Conservation (phyloP, 176 grass and related monocot species). For the Eleusine coracana region DNA sequence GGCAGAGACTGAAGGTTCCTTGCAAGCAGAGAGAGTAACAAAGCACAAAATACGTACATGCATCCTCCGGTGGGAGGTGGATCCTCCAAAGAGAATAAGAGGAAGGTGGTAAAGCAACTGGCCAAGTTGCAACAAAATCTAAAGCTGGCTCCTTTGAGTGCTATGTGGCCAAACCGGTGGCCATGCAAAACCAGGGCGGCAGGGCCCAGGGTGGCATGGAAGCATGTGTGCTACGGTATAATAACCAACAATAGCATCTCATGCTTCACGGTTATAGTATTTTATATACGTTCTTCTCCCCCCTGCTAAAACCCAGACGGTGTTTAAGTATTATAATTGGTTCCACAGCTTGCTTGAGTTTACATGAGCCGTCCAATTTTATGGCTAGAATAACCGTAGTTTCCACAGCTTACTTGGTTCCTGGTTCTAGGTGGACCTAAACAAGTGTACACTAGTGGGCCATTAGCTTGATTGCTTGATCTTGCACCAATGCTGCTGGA, state of each 20-base stretch:
- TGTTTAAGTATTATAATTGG: background rate
- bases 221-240: background rate
- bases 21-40: background rate
- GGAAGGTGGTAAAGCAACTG: conserved; percentile 23
- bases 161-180: conserved; percentile 36
- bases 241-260: conserved; percentile 10
- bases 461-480: conserved; percentile 20
- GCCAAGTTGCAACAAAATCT: conserved; percentile 54
- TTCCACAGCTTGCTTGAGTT: background rate
- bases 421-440: background rate
- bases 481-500: background rate
- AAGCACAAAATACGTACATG: background rate
- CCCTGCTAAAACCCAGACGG: background rate
- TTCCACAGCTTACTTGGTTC: background rate
- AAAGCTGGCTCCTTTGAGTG: conserved; percentile 48
- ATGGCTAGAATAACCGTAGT: conserved; percentile 6
- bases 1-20: background rate
- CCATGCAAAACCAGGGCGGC: conserved; percentile 38
- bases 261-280: conserved; percentile 8
- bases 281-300: background rate
- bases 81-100: conserved; percentile 39
- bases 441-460: background rate
- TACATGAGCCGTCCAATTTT: background rate
- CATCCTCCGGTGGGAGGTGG: conserved; percentile 17
- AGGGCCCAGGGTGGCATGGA: background rate